phyloP scores from a whole-genome alignment of 371 early-diverging fungal species.

The Syncephalastrum sp. region DNA sequence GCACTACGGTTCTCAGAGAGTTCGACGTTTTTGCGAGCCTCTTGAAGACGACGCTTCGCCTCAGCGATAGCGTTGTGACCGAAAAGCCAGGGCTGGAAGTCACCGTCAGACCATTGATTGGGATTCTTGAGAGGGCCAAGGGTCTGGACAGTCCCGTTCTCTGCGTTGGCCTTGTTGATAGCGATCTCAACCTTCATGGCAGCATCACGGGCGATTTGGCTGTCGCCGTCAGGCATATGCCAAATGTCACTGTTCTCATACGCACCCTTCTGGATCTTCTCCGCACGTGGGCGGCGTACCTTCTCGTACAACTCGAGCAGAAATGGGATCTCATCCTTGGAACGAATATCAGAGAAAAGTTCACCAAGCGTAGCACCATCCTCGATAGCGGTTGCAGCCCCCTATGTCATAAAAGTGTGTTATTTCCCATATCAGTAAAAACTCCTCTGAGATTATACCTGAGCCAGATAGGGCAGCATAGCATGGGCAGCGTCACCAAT shows the following conservation, averaged over 20 bases:
- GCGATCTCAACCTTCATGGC: slow-evolving; percentile 16
- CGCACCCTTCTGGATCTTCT: slow-evolving; percentile 27
- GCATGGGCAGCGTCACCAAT: slow-evolving; percentile 35
- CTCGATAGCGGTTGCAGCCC: slow-evolving; percentile 30
- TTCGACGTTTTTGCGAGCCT: too few relatives aligned
- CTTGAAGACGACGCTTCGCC: slow-evolving; percentile 14
- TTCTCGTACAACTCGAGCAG: slow-evolving; percentile 21
- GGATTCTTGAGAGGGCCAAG: slow-evolving; percentile 15
- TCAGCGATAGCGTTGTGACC: slow-evolving; percentile 27
- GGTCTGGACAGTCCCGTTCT: background rate
- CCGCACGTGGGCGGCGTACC: slow-evolving; percentile 24
- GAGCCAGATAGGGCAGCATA: slow-evolving; percentile 31
- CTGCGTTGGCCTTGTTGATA: too few relatives aligned
- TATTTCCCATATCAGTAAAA: background rate
- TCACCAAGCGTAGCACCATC: slow-evolving; percentile 30
- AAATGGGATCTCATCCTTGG: slow-evolving; percentile 19
- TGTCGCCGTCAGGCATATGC: slow-evolving; percentile 31
- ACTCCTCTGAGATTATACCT: slow-evolving; percentile 3
- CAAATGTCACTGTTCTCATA: slow-evolving; percentile 27
- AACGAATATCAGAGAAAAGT: slow-evolving; percentile 19
- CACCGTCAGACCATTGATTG: slow-evolving; percentile 28
- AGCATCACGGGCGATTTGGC: slow-evolving; percentile 22
- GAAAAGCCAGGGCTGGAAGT: slow-evolving; percentile 32
- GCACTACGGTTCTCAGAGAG: too few relatives aligned
- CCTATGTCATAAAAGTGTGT: slow-evolving; percentile 2